A percentile compares a stretch with the other conserved stretches of the same genome.
Conservation (phyloP, 129 eudicot genomes). For the Erigeron canadensis region DNA sequence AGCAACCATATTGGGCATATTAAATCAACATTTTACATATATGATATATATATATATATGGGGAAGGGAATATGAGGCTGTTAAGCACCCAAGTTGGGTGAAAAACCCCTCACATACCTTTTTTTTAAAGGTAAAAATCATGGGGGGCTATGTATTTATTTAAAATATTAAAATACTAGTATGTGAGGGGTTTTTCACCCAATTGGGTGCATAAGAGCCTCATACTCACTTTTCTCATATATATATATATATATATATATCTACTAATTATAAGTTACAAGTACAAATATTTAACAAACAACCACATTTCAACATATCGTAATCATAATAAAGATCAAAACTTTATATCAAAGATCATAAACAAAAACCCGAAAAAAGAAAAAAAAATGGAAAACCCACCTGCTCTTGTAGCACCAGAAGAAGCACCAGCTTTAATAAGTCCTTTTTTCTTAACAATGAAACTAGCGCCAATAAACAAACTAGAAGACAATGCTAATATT, state of each 20-base stretch:
- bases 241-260: background rate
- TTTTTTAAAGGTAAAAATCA: no score
- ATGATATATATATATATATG: no score
- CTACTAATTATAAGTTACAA: constrained; percentile 7
- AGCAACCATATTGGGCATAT: no score
- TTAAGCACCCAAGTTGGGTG: no score
- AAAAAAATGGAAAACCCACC: constrained; percentile 31
- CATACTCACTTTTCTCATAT: no score
- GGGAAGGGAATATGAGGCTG: no score
- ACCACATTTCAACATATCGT: background rate
- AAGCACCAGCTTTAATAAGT: constrained; percentile 74
- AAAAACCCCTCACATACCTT: no score
- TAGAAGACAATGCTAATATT: constrained; percentile 74
- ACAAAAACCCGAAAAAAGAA: background rate
- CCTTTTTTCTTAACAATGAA: constrained; percentile 90
- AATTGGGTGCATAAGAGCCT: no score
- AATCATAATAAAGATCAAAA: background rate
- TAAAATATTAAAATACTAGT: no score
- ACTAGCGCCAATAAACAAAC: constrained; percentile 80
- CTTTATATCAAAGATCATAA: background rate
- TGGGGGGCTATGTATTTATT: no score
- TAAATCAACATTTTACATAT: no score
- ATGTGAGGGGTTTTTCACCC: no score
- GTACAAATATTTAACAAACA: background rate
- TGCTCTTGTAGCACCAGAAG: constrained; percentile 58